These are phyloP conservation scores for Astrocystis sublimbata DNA, from an alignment of 495 filamentous ascomycete species.

Conservation along the genomic window DNA sequence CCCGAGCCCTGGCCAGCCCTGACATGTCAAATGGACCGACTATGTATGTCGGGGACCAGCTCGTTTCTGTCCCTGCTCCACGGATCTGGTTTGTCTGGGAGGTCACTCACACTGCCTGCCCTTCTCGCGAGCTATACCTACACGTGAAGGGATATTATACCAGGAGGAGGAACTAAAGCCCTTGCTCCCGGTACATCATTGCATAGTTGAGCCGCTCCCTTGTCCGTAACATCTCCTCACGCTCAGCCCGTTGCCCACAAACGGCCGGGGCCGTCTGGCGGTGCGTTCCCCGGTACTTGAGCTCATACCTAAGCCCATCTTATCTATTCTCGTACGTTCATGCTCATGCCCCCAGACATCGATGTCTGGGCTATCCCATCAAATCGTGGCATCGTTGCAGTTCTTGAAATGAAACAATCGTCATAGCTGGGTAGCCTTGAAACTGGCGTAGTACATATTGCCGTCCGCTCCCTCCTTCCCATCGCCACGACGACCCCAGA, in stretches of 20 bases:
- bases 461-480: neutral
- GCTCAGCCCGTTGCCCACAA: neutral
- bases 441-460: slow-evolving; percentile 17
- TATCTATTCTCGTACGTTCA: slow-evolving; percentile 14
- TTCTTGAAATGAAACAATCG: neutral
- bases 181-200: slow-evolving; percentile 1
- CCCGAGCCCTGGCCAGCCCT: neutral
- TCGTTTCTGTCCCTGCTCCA: slow-evolving; percentile 12
- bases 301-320: slow-evolving; percentile 9
- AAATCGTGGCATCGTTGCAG: neutral
- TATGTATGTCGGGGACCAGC: neutral
- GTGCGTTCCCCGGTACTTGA: slow-evolving; percentile 7
- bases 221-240: slow-evolving; percentile 12
- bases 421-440: slow-evolving; percentile 13
- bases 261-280: neutral
- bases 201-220: slow-evolving; percentile 12
- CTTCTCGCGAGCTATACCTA: neutral
- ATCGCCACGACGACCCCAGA: neutral
- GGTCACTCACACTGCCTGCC: neutral
- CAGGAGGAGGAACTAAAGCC: neutral
- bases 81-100: slow-evolving; percentile 7
- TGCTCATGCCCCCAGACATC: slow-evolving; percentile 16
- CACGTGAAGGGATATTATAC: neutral
- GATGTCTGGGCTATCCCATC: neutral
- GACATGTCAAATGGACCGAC: neutral